Evolutionary conservation across 345 rosid genomes (phyloP).

Genomic region (Arabidopsis arenosa): DNA sequence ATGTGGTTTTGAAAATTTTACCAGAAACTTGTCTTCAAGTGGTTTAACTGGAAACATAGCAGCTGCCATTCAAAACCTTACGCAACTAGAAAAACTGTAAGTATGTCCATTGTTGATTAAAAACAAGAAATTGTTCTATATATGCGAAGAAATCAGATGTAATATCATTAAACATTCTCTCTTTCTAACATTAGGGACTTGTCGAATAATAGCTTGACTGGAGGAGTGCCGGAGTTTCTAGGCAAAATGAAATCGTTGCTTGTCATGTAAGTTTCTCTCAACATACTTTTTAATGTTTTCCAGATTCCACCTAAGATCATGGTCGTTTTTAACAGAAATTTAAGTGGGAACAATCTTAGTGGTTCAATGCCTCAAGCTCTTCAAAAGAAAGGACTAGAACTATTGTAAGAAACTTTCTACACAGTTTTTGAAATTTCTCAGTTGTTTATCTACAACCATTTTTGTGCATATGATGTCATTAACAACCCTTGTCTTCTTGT

Average conservation of each 20-base stretch:
- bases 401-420: constrained; percentile 25
- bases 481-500: neutral
- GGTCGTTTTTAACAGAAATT: constrained; percentile 42
- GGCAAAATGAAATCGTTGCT: constrained; percentile 45
- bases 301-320: neutral
- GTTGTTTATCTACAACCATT: neutral
- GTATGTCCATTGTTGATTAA: neutral
- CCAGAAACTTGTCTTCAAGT: constrained; percentile 51
- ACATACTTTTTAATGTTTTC: neutral
- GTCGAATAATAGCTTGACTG: constrained; percentile 51
- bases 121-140: neutral
- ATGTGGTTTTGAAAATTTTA: neutral
- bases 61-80: constrained; percentile 41
- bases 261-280: constrained; percentile 51
- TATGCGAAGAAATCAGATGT: no score
- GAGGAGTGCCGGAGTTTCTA: constrained; percentile 52
- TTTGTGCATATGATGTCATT: neutral
- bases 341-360: constrained; percentile 45
- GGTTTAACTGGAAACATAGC: constrained; percentile 49
- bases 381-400: constrained; percentile 14
- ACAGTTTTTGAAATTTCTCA: neutral
- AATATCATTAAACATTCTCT: neutral
- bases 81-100: constrained; percentile 48
- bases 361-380: constrained; percentile 53
- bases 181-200: constrained; percentile 52